These are phyloP conservation scores for Neopestalotiopsis clavispora DNA, from an alignment of 2,329 filamentous ascomycete genomes.

Conservation along the genomic window DNA sequence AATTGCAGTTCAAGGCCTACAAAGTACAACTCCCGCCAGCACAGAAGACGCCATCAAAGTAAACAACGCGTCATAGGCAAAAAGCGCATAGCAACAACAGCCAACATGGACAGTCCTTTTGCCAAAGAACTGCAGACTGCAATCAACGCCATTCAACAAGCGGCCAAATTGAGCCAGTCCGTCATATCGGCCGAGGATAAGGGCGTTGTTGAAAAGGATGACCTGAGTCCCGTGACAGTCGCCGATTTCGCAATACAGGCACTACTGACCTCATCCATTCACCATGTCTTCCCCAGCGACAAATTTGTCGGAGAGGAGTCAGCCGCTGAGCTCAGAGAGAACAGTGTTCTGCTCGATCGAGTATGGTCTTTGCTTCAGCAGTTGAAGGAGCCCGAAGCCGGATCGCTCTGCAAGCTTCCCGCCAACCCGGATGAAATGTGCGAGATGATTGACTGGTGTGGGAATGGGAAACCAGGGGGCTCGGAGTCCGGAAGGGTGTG, in stretches of 20 bases:
- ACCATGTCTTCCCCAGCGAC: slow-evolving; percentile 55
- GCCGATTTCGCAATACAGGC: slow-evolving; percentile 66
- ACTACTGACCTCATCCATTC: slow-evolving; percentile 55
- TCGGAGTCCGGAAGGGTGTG: slow-evolving; percentile 48
- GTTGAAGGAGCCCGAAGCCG: slow-evolving; percentile 30
- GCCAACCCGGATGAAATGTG: slow-evolving; percentile 51
- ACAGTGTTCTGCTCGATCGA: slow-evolving; percentile 46
- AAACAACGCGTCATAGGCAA: neutral
- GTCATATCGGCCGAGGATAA: slow-evolving; percentile 54
- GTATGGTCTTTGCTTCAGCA: slow-evolving; percentile 52
- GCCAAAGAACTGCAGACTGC: slow-evolving; percentile 32
- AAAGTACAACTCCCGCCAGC: too few relatives aligned
- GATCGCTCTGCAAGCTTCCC: slow-evolving; percentile 38
- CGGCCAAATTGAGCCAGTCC: slow-evolving; percentile 54
- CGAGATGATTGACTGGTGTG: slow-evolving; percentile 58
- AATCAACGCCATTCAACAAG: slow-evolving; percentile 38
- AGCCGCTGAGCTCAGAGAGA: slow-evolving; percentile 49
- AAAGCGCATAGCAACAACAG: neutral
- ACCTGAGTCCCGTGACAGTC: slow-evolving; percentile 62
- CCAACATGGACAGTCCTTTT: slow-evolving; percentile 35
- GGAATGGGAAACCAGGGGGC: slow-evolving; percentile 41
- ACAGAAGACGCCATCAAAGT: neutral
- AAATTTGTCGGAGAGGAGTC: slow-evolving; percentile 62
- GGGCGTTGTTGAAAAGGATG: slow-evolving; percentile 56
- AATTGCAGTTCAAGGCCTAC: too few relatives aligned